Evolutionary conservation across 1,139 yeast species (phyloP), one percentile per base, ranked within the genome.

Genomic region (Hemisphaericaspora xylanilytica): DNA sequence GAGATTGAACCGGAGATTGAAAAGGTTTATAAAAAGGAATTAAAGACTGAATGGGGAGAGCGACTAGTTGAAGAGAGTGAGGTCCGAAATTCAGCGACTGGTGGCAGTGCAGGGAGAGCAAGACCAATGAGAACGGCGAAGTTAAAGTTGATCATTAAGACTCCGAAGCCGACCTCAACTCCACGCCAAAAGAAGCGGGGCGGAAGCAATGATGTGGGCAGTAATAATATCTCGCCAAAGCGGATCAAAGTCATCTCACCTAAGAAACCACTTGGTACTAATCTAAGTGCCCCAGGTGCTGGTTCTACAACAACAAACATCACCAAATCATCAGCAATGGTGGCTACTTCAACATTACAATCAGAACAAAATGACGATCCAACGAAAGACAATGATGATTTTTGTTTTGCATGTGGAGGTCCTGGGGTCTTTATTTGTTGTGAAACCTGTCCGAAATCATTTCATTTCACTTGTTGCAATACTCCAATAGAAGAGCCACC

Each of bases 341-440:
- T 20, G 6, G 9, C 22, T 20, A 20, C 22, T 20, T 20, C 38
- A 5, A 14, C 22, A n/a, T n/a, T n/a, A n/a, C n/a, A n/a, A n/a
- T n/a, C n/a, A n/a, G n/a, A n/a, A n/a, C n/a, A 44, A 12, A 36
- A 46, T 25, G 58, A 55, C 3, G 64, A 62, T 38, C 47, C 61
- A 30, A 53, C 65, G 38, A 53, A 66, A 45, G 73, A 79, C 45
- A 92, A 92, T 57, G 94, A 90, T 48, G 98, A 92, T 59, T 89
- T 75, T 57, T 92, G 98, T 55, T 71, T 85, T 17, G 74, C 94
- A 0, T 92, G 98, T 63, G 89, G 94, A 1, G 88, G 89, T 20
- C 70, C 90, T 0, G 98, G 98, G 7, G 73, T 86, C 28, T 88
- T 92, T 48, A 70, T 92, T 22, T 92, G 97, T 61, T 92, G 98